phyloP scores from a whole-genome alignment of 192 early-diverging fungal genomes.

The Rhizophagus clarus region DNA sequence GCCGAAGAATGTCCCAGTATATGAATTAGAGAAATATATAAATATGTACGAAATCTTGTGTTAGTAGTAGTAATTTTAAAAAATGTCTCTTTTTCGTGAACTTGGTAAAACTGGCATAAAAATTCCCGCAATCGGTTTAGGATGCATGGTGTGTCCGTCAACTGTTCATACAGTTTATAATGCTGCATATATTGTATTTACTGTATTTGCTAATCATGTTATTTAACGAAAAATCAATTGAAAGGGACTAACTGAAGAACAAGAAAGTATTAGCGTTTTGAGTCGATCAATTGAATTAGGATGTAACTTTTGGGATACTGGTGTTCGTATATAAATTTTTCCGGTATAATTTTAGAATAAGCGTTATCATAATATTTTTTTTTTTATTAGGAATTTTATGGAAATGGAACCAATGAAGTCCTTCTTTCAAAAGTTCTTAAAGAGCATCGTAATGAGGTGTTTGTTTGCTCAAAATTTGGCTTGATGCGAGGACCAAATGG shows the following conservation, averaged over 20 bases:
- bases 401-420: slow-evolving; percentile 56
- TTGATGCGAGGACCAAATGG: slow-evolving; percentile 16
- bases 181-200: background rate
- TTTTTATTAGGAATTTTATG: slow-evolving; percentile 49
- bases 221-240: slow-evolving; percentile 16
- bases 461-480: slow-evolving; percentile 70
- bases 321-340: background rate
- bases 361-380: no score
- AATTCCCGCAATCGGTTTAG: slow-evolving; percentile 42
- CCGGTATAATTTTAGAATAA: no score
- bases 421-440: slow-evolving; percentile 55
- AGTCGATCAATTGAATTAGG: slow-evolving; percentile 55
- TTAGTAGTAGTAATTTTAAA: no score
- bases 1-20: no score
- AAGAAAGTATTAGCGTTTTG: slow-evolving; percentile 42
- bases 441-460: slow-evolving; percentile 52
- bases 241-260: slow-evolving; percentile 33
- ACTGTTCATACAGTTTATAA: no score
- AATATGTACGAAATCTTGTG: no score
- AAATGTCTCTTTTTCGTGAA: background rate
- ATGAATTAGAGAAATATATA: no score
- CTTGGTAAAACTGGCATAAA: slow-evolving; percentile 41
- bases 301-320: slow-evolving; percentile 60
- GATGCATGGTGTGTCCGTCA: slow-evolving; percentile 37
- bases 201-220: no score